Evolutionary conservation across 768 basidiomycete species (phyloP).

Genomic region (Amanita polypyramis): DNA sequence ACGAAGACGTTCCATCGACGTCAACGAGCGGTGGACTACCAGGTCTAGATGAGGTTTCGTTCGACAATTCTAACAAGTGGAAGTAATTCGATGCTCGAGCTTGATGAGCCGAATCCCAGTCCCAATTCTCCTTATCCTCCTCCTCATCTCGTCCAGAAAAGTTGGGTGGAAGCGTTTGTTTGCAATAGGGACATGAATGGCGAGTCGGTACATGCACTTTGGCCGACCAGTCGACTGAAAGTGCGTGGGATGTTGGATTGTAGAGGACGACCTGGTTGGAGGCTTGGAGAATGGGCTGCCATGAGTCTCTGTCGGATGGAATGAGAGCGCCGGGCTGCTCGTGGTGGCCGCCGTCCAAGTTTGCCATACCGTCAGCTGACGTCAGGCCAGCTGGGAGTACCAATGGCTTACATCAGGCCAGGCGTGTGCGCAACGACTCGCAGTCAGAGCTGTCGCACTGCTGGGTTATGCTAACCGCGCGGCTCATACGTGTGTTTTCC

Average conservation of each 20-base stretch:
- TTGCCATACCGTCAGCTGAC: not conserved
- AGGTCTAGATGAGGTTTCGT: constrained; percentile 49
- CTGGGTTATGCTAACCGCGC: not conserved
- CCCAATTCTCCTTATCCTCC: constrained; percentile 9
- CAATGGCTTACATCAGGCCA: not conserved
- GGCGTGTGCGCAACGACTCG: not conserved
- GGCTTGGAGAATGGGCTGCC: constrained; percentile 76
- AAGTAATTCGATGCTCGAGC: constrained; percentile 72
- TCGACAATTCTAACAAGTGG: constrained; percentile 61
- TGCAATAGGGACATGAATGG: constrained; percentile 64
- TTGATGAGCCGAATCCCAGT: constrained; percentile 31
- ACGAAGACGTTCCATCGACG: constrained; percentile 6
- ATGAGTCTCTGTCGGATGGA: constrained; percentile 26
- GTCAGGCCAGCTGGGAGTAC: not conserved
- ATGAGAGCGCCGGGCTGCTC: constrained; percentile 8
- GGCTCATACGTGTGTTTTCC: too few species aligned
- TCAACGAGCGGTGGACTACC: constrained; percentile 33
- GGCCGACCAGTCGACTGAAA: constrained; percentile 46
- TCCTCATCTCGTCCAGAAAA: constrained; percentile 21
- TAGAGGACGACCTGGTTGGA: constrained; percentile 84
- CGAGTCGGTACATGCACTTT: constrained; percentile 13
- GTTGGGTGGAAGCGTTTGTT: constrained; percentile 42
- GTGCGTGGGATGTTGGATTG: constrained; percentile 75
- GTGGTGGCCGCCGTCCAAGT: not conserved
- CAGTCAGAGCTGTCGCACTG: not conserved